Conservation (phyloP, 2,329 filamentous ascomycete genomes). For the Cladosporium sphaerospermum region DNA sequence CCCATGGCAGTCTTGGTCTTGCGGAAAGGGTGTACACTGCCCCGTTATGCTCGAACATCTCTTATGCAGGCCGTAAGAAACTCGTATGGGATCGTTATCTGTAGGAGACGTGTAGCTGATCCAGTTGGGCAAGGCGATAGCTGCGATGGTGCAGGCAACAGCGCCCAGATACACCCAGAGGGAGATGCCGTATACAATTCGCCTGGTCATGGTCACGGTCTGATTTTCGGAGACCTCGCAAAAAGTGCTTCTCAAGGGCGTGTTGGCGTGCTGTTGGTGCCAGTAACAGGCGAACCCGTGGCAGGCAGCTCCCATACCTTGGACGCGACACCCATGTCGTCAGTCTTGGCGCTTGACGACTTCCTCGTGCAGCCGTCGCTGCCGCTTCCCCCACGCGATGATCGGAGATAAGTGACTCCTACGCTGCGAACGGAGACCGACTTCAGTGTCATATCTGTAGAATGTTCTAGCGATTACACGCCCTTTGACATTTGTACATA, state of each 20-base stretch:
- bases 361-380: not conserved
- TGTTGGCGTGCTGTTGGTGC: too few relatives aligned
- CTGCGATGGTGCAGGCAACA: conserved; percentile 63
- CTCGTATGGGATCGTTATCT: conserved; percentile 46
- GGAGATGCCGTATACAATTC: conserved; percentile 44
- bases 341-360: too few relatives aligned
- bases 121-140: conserved; percentile 67
- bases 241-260: too few relatives aligned
- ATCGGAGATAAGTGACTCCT: conserved; percentile 6
- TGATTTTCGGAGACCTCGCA: not conserved
- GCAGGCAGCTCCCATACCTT: too few relatives aligned
- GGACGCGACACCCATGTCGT: too few relatives aligned
- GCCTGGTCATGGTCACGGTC: conserved; percentile 38
- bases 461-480: not conserved
- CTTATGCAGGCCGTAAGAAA: conserved; percentile 72
- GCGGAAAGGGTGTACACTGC: conserved; percentile 61
- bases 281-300: too few relatives aligned
- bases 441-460: not conserved
- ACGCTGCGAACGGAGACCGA: not conserved
- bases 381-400: not conserved
- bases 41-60: conserved; percentile 67
- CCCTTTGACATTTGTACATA: too few relatives aligned
- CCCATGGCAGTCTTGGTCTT: conserved; percentile 58
- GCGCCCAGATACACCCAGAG: conserved; percentile 48
- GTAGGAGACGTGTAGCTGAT: conserved; percentile 46